phyloP scores from a whole-genome alignment of 2,329 filamentous ascomycete genomes.

The Paramyrothecium sp. region DNA sequence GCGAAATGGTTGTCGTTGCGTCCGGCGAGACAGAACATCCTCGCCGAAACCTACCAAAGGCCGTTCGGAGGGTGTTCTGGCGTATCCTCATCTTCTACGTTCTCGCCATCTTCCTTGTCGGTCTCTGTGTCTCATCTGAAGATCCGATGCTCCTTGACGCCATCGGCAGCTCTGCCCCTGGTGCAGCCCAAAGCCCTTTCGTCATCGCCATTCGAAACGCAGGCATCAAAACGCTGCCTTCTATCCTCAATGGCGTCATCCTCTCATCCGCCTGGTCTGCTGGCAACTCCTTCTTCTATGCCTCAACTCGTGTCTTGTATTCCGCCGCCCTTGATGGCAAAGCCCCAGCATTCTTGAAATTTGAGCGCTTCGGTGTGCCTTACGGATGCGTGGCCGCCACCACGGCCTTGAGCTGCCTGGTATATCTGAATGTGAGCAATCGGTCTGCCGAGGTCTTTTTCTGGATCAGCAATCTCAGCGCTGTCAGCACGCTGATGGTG shows the following conservation, averaged over 20 bases:
- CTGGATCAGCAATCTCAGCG: slow-evolving; percentile 61
- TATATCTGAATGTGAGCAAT: slow-evolving; percentile 60
- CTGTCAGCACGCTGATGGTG: slow-evolving; percentile 68
- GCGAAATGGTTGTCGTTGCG: slow-evolving; percentile 34
- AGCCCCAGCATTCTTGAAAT: slow-evolving; percentile 37
- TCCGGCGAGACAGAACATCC: slow-evolving; percentile 34
- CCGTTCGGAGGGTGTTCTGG: slow-evolving; percentile 30
- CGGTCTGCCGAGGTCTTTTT: slow-evolving; percentile 59
- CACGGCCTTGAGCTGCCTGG: slow-evolving; percentile 60
- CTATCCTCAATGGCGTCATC: slow-evolving; percentile 57
- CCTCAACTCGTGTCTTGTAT: slow-evolving; percentile 46
- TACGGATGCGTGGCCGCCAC: slow-evolving; percentile 25
- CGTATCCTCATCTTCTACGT: slow-evolving; percentile 35
- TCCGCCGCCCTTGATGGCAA: slow-evolving; percentile 39
- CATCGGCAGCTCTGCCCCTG: slow-evolving; percentile 37
- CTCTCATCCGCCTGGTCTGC: slow-evolving; percentile 59
- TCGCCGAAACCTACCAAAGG: slow-evolving; percentile 31
- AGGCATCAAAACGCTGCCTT: slow-evolving; percentile 42
- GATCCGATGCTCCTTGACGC: slow-evolving; percentile 44
- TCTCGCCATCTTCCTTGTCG: slow-evolving; percentile 34
- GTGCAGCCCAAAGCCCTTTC: slow-evolving; percentile 50
- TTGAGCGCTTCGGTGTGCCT: slow-evolving; percentile 25
- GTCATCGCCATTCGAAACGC: slow-evolving; percentile 53
- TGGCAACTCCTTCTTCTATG: slow-evolving; percentile 56
- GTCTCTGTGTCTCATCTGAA: slow-evolving; percentile 33